Evolutionary conservation across 2,329 filamentous ascomycete species (phyloP).

Genomic region (Thelonectria rubi): DNA sequence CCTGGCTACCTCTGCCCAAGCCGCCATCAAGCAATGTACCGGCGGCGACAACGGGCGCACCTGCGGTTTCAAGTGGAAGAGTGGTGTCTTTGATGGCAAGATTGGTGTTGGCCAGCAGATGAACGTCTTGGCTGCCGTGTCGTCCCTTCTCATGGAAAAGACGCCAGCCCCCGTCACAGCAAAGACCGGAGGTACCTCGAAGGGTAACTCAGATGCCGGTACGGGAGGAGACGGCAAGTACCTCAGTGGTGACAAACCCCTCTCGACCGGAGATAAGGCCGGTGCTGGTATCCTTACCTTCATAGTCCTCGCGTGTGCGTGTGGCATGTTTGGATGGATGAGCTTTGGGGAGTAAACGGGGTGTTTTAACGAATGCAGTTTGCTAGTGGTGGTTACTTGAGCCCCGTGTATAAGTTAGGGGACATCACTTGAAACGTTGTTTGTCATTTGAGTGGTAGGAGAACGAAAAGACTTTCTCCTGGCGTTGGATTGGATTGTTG

Average conservation of each 20-base stretch:
- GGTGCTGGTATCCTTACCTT: conserved; percentile 59
- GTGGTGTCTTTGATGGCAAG: conserved; percentile 61
- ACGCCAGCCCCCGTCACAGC: conserved; percentile 56
- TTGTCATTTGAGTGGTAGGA: conserved; percentile 19
- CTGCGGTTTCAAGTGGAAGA: conserved; percentile 66
- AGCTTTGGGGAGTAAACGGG: conserved; percentile 48
- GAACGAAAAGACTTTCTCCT: conserved; percentile 25
- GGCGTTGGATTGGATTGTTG: conserved; percentile 42
- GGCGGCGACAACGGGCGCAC: conserved; percentile 57
- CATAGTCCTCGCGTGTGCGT: conserved; percentile 52
- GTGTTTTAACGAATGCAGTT: conserved; percentile 25
- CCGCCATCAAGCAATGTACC: conserved; percentile 64
- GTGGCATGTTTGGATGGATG: conserved; percentile 60
- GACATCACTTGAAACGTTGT: conserved; percentile 20
- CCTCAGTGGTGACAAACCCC: conserved; percentile 44
- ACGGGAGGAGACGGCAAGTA: conserved; percentile 49
- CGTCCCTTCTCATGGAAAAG: conserved; percentile 58
- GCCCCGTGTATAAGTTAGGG: conserved; percentile 22
- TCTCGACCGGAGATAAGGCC: conserved; percentile 56
- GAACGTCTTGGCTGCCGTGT: conserved; percentile 65
- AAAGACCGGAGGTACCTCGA: conserved; percentile 60
- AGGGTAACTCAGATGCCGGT: conserved; percentile 55
- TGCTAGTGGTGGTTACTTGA: conserved; percentile 16
- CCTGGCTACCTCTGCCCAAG: conserved; percentile 61
- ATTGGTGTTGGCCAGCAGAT: conserved; percentile 69